These are phyloP conservation scores for Populus euphratica DNA, from an alignment of 345 rosid genomes.

Conservation along the genomic window DNA sequence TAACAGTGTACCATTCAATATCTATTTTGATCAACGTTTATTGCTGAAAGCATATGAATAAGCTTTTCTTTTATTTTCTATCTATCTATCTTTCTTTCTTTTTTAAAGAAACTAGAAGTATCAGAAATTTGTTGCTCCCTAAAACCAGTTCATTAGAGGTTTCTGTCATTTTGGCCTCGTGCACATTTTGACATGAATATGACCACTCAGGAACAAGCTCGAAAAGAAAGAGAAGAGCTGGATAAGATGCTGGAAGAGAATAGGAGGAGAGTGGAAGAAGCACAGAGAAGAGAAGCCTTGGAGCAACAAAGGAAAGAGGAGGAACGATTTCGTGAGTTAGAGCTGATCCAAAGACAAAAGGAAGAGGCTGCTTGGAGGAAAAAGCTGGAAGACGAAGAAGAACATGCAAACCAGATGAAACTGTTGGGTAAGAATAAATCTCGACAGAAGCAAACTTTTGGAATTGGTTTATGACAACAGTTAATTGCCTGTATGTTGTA, in stretches of 20 bases:
- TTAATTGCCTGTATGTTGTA: not conserved
- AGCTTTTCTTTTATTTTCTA: not conserved
- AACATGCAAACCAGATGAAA: slow-evolving; percentile 41
- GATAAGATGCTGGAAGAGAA: slow-evolving; percentile 90
- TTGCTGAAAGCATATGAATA: not conserved
- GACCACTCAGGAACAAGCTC: slow-evolving; percentile 62
- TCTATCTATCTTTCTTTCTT: too few relatives aligned
- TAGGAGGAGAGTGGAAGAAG: slow-evolving; percentile 72
- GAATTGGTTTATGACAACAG: slow-evolving; percentile 29
- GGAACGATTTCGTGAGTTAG: slow-evolving; percentile 72
- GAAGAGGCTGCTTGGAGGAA: slow-evolving; percentile 74
- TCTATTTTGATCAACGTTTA: not conserved
- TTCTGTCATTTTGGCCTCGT: not conserved
- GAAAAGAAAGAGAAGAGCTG: slow-evolving; percentile 77
- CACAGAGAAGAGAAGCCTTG: slow-evolving; percentile 78
- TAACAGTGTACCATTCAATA: not conserved
- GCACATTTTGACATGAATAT: not conserved
- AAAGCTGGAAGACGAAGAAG: slow-evolving; percentile 63
- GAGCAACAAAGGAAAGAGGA: slow-evolving; percentile 79
- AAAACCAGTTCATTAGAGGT: not conserved
- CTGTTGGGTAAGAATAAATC: slow-evolving; percentile 43
- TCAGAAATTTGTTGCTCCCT: not conserved
- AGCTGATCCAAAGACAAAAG: slow-evolving; percentile 70
- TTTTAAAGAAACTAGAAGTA: not conserved
- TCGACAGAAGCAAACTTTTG: slow-evolving; percentile 43